Evolutionary conservation across 352 stramenopile species (phyloP).

Genomic region (Phytophthora niederhauseri): DNA sequence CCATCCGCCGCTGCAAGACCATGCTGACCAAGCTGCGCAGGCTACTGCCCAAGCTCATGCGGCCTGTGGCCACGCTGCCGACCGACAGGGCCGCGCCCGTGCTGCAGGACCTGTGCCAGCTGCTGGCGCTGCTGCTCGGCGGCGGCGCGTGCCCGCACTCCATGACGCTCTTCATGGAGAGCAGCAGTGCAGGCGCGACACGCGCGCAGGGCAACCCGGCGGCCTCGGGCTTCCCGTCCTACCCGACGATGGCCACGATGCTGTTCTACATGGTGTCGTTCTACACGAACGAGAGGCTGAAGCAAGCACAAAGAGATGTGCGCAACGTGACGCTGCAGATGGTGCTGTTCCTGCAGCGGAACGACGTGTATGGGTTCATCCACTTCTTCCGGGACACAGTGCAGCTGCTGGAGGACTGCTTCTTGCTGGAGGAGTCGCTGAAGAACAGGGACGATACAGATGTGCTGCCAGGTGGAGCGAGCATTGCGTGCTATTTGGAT

Average conservation of each 20-base stretch:
- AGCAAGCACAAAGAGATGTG: conserved; percentile 48
- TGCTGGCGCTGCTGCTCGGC: conserved; percentile 53
- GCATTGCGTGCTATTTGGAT: conserved; percentile 56
- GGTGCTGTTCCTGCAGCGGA: conserved; percentile 56
- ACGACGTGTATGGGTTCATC: conserved; percentile 62
- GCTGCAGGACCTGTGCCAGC: conserved; percentile 61
- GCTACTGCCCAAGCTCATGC: conserved; percentile 73
- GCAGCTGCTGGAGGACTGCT: conserved; percentile 57
- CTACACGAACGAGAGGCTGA: conserved; percentile 51
- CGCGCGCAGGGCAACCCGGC: conserved; percentile 1
- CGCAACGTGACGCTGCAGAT: conserved; percentile 56
- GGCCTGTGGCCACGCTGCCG: conserved; percentile 45
- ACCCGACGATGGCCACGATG: conserved; percentile 62
- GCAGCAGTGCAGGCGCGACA: conserved; percentile 1
- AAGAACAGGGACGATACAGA: conserved; percentile 35
- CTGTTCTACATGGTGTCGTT: conserved; percentile 81
- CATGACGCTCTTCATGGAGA: conserved; percentile 63
- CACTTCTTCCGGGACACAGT: conserved; percentile 72
- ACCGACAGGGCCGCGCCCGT: conserved; percentile 40
- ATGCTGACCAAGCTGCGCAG: conserved; percentile 76
- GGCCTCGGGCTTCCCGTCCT: conserved; percentile 41
- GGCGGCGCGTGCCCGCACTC: conserved; percentile 62
- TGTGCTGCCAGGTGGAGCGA: conserved; percentile 25
- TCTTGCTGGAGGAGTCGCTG: conserved; percentile 57
- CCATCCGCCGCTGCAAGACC: conserved; percentile 63